Evolutionary conservation across 202 grass and related monocot genomes (phyloP).

Genomic region (Alloteropsis angusta): DNA sequence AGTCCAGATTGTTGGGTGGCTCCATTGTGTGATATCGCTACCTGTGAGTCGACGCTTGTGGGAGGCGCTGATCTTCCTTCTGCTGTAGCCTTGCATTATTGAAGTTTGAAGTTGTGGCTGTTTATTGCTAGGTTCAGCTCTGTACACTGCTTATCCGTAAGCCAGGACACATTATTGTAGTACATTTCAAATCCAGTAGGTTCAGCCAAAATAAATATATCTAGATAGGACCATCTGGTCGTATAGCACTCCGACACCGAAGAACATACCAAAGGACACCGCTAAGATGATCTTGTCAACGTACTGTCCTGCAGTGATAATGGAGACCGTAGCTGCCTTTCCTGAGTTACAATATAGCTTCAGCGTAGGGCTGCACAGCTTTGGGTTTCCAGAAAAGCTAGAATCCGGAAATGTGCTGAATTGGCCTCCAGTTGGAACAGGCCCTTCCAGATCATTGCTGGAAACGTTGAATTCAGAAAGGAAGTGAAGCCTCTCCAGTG

Average conservation of each 20-base stretch:
- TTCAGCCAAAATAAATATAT: neutral
- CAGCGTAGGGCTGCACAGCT: conserved; percentile 15
- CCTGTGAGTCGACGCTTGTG: too few species aligned
- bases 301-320: neutral
- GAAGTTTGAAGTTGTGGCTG: too few species aligned
- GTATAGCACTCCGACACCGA: conserved; percentile 20
- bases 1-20: too few species aligned
- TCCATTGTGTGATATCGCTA: too few species aligned
- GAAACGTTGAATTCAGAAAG: conserved; percentile 29
- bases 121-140: neutral
- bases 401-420: conserved; percentile 19
- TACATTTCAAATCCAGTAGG: too few species aligned
- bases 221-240: conserved; percentile 22
- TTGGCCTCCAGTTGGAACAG: conserved; percentile 22
- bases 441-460: conserved; percentile 21
- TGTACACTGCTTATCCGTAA: neutral
- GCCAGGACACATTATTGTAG: neutral
- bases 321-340: neutral
- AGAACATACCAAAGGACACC: conserved; percentile 23
- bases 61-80: too few species aligned
- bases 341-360: neutral
- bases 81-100: too few species aligned
- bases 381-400: conserved; percentile 30
- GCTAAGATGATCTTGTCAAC: conserved; percentile 1
- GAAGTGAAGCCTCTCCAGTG: conserved; percentile 15